phyloP scores from a whole-genome alignment of 768 basidiomycete species.

The Tephrocybe rancida region DNA sequence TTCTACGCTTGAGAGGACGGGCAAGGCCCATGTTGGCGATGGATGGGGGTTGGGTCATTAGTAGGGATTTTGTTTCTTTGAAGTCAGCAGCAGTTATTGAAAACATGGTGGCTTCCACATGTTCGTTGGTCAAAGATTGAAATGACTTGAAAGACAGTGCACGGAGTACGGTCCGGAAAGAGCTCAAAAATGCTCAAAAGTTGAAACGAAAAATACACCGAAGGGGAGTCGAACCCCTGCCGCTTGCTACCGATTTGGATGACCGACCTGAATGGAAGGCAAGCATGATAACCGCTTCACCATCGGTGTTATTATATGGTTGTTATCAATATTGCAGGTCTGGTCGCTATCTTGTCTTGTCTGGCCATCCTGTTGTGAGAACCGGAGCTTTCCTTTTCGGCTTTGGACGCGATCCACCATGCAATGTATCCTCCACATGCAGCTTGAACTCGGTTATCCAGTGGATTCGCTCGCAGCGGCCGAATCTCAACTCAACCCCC shows the following conservation, averaged over 20 bases:
- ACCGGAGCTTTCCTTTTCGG: too few relatives aligned
- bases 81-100: neutral
- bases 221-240: constrained; percentile 82
- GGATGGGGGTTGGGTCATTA: neutral
- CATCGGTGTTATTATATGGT: constrained; percentile 44
- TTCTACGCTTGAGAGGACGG: constrained; percentile 32
- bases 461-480: too few relatives aligned
- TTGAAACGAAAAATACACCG: constrained; percentile 41
- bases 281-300: constrained; percentile 95
- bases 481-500: too few relatives aligned
- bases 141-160: neutral
- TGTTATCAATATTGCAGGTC: too few relatives aligned
- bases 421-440: too few relatives aligned
- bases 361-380: too few relatives aligned
- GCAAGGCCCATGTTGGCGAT: constrained; percentile 13
- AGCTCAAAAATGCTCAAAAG: neutral
- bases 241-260: constrained; percentile 56
- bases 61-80: neutral
- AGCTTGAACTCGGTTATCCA: too few relatives aligned
- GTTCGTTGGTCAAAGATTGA: neutral
- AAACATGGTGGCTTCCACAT: constrained; percentile 16
- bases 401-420: too few relatives aligned
- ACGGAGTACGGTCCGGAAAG: neutral
- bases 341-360: too few relatives aligned
- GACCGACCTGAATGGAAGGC: constrained; percentile 80